Evolutionary conservation across 305 asterid species (phyloP), one percentile per base, ranked within the genome.

Genomic region (Rubia tinctorum): DNA sequence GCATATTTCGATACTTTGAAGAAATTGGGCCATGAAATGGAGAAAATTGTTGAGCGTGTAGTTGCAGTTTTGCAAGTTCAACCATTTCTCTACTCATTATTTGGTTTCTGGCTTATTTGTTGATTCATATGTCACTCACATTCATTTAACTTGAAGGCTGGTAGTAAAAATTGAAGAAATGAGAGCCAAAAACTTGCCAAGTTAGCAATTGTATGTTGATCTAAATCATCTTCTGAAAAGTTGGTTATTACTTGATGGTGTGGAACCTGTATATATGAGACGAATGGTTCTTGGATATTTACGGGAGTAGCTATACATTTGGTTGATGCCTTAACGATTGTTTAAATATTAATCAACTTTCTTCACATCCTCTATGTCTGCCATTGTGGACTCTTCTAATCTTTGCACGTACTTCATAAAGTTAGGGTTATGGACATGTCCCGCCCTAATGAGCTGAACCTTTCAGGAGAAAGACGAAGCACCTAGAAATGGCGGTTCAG

Each of bases 401-500:
- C 0, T 23, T 59, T 15, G 8, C 23, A 34, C 22, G 74, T 76
- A 75, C 74, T 68, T 79, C n/a, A n/a, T n/a, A n/a, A n/a, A n/a
- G n/a, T 69, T 66, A 72, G 92, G 99, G 99, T 67, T 72, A 42
- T 66, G 78, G 34, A 71, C 2, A 15, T 20, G 8, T 8, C 44
- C 71, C 2, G 5, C 47, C 69, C 44, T 43, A 65, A 58, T 60
- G 47, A 64, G 63, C 66, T 81, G 75, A 74, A 76, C 71, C 69
- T 80, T 70, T 68, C 73, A 92, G 99, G 99, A 95, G 86, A 92
- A 87, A 89, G 99, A 95, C 86, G 96, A 97, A 75, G 99, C 99
- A 65, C 95, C 90, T 78, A 98, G 99, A 74, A 95, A 95, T 87
- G 99, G 99, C 70, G 99, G 99, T 72, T 89, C 92, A 75, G 99